Evolutionary conservation across 140 eudicot species (phyloP).

Genomic region (Cichorium intybus): DNA sequence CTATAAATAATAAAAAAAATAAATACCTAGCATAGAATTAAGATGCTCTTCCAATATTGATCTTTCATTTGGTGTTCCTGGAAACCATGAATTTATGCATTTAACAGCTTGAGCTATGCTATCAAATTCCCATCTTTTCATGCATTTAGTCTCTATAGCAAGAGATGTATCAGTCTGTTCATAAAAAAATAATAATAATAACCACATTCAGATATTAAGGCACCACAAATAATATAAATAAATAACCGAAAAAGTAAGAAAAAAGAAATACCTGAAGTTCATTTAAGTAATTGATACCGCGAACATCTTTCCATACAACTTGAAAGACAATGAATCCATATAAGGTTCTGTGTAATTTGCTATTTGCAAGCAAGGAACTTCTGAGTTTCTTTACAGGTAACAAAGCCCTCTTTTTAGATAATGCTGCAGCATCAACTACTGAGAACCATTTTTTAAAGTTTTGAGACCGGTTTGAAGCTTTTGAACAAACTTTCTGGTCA

Average conservation of each 20-base stretch:
- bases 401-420: slow-evolving; percentile 73
- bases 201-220: neutral
- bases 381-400: slow-evolving; percentile 78
- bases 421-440: slow-evolving; percentile 46
- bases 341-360: slow-evolving; percentile 81
- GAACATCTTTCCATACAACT: slow-evolving; percentile 81
- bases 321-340: slow-evolving; percentile 89
- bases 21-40: slow-evolving; percentile 56
- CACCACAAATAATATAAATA: neutral
- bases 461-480: slow-evolving; percentile 30
- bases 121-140: slow-evolving; percentile 98
- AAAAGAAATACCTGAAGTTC: slow-evolving; percentile 75
- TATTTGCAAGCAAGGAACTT: slow-evolving; percentile 63
- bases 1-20: neutral
- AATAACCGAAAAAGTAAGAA: neutral
- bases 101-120: slow-evolving; percentile 74
- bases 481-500: slow-evolving; percentile 33
- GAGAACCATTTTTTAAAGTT: slow-evolving; percentile 67
- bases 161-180: slow-evolving; percentile 95
- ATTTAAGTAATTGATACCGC: slow-evolving; percentile 87
- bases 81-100: slow-evolving; percentile 72
- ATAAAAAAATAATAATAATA: neutral
- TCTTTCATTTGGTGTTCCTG: slow-evolving; percentile 62
- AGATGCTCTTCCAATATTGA: slow-evolving; percentile 58
- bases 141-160: slow-evolving; percentile 77